Evolutionary conservation across 441 rosid genomes (phyloP).

Genomic region (Melastoma candidum): DNA sequence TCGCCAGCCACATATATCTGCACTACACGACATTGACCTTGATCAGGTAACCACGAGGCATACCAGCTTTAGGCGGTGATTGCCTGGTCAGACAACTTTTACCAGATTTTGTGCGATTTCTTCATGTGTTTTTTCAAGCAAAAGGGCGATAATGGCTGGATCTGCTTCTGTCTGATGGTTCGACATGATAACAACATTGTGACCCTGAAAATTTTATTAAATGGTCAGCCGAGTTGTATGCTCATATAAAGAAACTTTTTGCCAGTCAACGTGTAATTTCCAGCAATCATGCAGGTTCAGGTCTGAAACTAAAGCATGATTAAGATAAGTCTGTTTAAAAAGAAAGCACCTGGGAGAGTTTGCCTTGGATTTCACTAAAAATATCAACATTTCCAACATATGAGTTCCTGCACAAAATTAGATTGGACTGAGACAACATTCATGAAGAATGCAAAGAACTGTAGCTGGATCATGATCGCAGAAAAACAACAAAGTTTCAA

Average conservation of each 20-base stretch:
- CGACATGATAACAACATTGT: constrained; percentile 77
- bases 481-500: too few species aligned
- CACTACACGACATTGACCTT: constrained; percentile 17
- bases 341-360: constrained; percentile 53
- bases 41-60: constrained; percentile 20
- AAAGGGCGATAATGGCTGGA: constrained; percentile 80
- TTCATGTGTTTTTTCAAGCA: constrained; percentile 70
- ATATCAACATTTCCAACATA: constrained; percentile 68
- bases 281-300: too few species aligned
- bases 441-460: too few species aligned
- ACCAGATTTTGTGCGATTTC: constrained; percentile 72
- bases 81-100: constrained; percentile 19
- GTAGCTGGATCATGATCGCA: too few species aligned
- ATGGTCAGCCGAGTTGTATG: too few species aligned
- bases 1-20: constrained; percentile 95
- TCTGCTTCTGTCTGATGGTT: constrained; percentile 99
- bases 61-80: constrained; percentile 12
- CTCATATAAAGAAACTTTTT: too few species aligned
- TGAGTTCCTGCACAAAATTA: constrained; percentile 50
- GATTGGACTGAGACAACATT: background rate
- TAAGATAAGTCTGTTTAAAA: constrained; percentile 4
- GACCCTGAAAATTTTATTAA: constrained; percentile 49
- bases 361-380: constrained; percentile 73
- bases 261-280: too few species aligned
- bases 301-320: background rate